Percentiles rank a stretch among this genome's conserved stretches.
These are phyloP conservation scores for Malassezia slooffiae DNA, from an alignment of 1,284 basidiomycete species.

Conservation along the genomic window DNA sequence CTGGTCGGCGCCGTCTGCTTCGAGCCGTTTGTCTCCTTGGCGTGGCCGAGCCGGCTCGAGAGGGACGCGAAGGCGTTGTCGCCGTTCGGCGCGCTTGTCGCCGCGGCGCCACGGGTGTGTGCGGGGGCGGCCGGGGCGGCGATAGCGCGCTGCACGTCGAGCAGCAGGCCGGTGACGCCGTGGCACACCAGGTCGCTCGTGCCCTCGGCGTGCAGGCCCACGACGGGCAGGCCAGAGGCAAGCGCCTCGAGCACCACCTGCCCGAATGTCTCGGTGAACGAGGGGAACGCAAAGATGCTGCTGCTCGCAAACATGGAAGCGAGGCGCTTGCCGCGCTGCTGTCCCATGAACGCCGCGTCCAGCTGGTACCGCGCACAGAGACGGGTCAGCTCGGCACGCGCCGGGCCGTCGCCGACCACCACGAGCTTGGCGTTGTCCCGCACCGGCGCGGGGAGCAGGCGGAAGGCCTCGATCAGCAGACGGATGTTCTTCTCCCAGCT, in stretches of 20 bases:
- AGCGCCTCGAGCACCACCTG: conserved; percentile 55
- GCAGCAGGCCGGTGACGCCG: conserved; percentile 49
- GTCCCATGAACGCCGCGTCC: conserved; percentile 53
- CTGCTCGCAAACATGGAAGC: conserved; percentile 51
- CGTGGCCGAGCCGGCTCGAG: background rate
- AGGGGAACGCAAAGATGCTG: conserved; percentile 54
- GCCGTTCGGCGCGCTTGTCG: background rate
- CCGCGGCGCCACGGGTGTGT: background rate
- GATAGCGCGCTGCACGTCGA: conserved; percentile 28
- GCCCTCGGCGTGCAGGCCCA: conserved; percentile 54
- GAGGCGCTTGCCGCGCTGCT: conserved; percentile 46
- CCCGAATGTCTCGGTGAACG: conserved; percentile 54
- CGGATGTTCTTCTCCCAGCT: conserved; percentile 56
- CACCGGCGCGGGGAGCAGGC: conserved; percentile 36
- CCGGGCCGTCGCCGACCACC: conserved; percentile 55
- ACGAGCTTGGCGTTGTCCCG: conserved; percentile 50
- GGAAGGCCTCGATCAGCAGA: conserved; percentile 52
- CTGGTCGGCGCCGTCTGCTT: background rate
- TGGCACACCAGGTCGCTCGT: conserved; percentile 54
- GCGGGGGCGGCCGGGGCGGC: background rate
- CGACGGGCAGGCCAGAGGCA: conserved; percentile 53
- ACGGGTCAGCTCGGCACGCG: conserved; percentile 49
- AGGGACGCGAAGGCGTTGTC: background rate
- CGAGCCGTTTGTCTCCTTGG: background rate
- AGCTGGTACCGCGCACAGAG: conserved; percentile 49